Percentiles rank a stretch among this genome's conserved stretches.
These are phyloP conservation scores for Meripilus lineatus DNA, from an alignment of 1,284 basidiomycete genomes.

Conservation along the genomic window DNA sequence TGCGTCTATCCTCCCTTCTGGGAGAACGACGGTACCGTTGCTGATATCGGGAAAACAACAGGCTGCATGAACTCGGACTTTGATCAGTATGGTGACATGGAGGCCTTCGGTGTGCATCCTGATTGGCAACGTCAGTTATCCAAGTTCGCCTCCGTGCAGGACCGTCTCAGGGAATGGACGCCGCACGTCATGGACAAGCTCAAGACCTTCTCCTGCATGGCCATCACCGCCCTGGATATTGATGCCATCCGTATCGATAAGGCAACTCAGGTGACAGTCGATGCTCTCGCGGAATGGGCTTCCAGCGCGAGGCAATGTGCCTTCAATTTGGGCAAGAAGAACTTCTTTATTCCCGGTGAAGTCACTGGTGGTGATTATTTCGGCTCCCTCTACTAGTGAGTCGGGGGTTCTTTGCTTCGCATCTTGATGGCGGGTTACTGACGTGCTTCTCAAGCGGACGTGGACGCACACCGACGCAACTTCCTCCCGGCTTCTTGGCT, in stretches of 20 bases:
- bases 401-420: conserved; percentile 11
- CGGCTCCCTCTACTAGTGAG: conserved; percentile 79
- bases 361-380: conserved; percentile 93
- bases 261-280: conserved; percentile 84
- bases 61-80: conserved; percentile 83
- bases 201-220: conserved; percentile 76
- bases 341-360: conserved; percentile 89
- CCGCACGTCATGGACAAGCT: conserved; percentile 73
- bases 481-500: conserved; percentile 57
- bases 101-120: conserved; percentile 93
- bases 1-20: conserved; percentile 79
- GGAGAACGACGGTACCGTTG: conserved; percentile 64
- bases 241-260: conserved; percentile 95
- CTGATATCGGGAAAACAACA: conserved; percentile 45
- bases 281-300: conserved; percentile 75
- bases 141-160: conserved; percentile 93
- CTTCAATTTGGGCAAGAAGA: conserved; percentile 62
- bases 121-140: conserved; percentile 91
- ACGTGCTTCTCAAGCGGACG: conserved; percentile 53
- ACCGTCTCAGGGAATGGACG: conserved; percentile 88
- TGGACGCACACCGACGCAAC: conserved; percentile 72
- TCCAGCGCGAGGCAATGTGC: conserved; percentile 73
- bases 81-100: conserved; percentile 92
- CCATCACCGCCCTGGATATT: conserved; percentile 80
- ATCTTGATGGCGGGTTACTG: conserved; percentile 3